Evolutionary conservation across 495 filamentous ascomycete species (phyloP), one percentile per base, ranked within the genome.

Genomic region (Xylaria bambusicola): DNA sequence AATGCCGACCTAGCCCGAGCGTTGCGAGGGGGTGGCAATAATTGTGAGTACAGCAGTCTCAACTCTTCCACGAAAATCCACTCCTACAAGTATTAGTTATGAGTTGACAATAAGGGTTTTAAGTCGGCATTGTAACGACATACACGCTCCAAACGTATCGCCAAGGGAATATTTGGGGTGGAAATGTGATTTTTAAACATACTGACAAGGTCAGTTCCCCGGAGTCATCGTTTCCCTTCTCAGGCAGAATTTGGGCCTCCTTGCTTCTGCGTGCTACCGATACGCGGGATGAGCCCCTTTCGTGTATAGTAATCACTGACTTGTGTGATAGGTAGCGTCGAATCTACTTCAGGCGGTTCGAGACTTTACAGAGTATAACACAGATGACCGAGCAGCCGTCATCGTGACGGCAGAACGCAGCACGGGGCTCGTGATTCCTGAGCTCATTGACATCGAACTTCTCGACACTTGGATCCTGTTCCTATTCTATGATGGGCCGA

Each of bases 391-490:
- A 56, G 78, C 82, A 0, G 73, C 75, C 0, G 75, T 85, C 20
- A 84, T 86, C 40, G 62, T 80, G 47, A 86, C 84, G 0, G 72
- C 78, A 2, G 78, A 85, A 58, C 73, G 80, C 29, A 73, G 79
- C 1, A 69, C 55, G 9, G 55, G 55, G 23, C 55, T 58, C 44
- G 44, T 49, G 20, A 49, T 58, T 2, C 55, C 55, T 0, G 42
- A 38, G 0, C 44, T 58, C 2, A 45, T 56, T 15, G 58, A 67
- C 58, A 61, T 70, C 42, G 66, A 74, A 6, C 58, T 80, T 4
- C 52, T 85, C 52, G 77, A 84, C 15, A 73, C 77, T 15, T 85
- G 82, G 80, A 82, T 84, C 56, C 71, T 86, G 63, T 87, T 86
- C 65, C 65, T 85, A 18, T 87, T 86, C 74, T 86, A 86, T 64